phyloP scores from a whole-genome alignment of 2,329 filamentous ascomycete genomes.

The Fusarium proliferatum region DNA sequence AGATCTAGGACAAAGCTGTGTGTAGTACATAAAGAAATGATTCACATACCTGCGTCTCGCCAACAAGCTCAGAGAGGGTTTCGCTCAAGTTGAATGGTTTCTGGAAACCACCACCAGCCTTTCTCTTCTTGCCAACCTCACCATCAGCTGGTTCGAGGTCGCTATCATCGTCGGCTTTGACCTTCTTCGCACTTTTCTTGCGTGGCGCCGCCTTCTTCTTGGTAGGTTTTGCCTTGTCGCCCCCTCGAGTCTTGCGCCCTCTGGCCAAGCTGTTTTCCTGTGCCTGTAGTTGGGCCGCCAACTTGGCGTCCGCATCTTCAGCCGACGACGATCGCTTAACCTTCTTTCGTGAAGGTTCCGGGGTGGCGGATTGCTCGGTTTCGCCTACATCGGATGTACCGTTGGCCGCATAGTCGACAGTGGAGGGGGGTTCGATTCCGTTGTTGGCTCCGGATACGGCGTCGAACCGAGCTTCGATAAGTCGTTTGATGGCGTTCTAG shows the following conservation, averaged over 20 bases:
- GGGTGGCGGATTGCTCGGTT: constrained; percentile 59
- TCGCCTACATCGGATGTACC: constrained; percentile 54
- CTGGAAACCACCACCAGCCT: constrained; percentile 93
- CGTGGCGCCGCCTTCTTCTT: constrained; percentile 72
- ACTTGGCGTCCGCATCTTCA: constrained; percentile 84
- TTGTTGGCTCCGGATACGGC: constrained; percentile 67
- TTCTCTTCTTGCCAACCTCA: constrained; percentile 71
- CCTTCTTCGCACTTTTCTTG: constrained; percentile 81
- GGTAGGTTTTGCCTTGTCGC: constrained; percentile 65
- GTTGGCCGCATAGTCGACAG: constrained; percentile 48
- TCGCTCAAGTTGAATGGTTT: constrained; percentile 82
- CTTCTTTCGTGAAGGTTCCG: constrained; percentile 69
- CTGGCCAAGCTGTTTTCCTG: constrained; percentile 82
- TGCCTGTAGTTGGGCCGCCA: constrained; percentile 89
- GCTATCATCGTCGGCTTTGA: constrained; percentile 83
- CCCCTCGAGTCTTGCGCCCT: constrained; percentile 81
- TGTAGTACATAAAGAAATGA: neutral
- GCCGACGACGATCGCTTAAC: constrained; percentile 70
- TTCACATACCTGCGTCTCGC: constrained; percentile 71
- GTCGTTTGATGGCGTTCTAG: constrained; percentile 72
- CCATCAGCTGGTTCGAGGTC: constrained; percentile 74
- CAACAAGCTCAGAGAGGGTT: constrained; percentile 75
- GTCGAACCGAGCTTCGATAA: constrained; percentile 81
- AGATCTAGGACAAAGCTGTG: neutral
- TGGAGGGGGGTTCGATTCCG: constrained; percentile 56